Base-by-base conservation (phyloP, 1,139 yeast species). In the Suhomyces terraborum region DNA sequence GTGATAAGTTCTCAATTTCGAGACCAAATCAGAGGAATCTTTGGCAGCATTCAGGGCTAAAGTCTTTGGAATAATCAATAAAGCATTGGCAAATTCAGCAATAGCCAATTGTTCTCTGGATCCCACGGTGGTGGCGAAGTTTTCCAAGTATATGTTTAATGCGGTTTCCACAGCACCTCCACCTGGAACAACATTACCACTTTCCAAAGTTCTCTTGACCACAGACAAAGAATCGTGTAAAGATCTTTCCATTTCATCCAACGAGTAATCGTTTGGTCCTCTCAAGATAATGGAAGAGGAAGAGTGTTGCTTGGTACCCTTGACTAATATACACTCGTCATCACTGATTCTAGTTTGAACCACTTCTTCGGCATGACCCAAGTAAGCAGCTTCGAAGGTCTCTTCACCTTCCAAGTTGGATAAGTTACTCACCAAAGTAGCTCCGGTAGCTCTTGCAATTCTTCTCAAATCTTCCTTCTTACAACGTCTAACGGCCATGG, bases 151-250 rank as follows among this genome's bases (percentile, higher is more conserved):
- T 45, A 94, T 89, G 69, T 89, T 91, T 55, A 94, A 77, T 8
- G 98, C 97, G 35, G 96, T 77, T 69, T 94, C 99, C 35, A 93
- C 98, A 17, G 98, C 96, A 49, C 99, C 99, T 50, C 98, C 99
- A 44, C 99, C 99, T 35, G 98, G 98, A 8, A 94, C 98, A 43
- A 94, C 94, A 52, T 79, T 69, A 12, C 98, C 98, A 58, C 94
- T 82, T 67, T 94, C 99, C 53, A 94, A 78, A 13, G 98, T 89
- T 63, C 98, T 83, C 72, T 94, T 94, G 35, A 94, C 96, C 28
- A 93, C 98, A 35, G 91, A 84, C 53, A 94, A 75, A 1, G 98
- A 88, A 64, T 94, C 99, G 59, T 89, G 97, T 46, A 94, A 67
- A 2, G 96, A 88, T 66, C 99, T 81, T 69, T 94, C 97, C 98